Base-by-base conservation (phyloP, 208 protist species). In the Wallacemonas sp. region DNA sequence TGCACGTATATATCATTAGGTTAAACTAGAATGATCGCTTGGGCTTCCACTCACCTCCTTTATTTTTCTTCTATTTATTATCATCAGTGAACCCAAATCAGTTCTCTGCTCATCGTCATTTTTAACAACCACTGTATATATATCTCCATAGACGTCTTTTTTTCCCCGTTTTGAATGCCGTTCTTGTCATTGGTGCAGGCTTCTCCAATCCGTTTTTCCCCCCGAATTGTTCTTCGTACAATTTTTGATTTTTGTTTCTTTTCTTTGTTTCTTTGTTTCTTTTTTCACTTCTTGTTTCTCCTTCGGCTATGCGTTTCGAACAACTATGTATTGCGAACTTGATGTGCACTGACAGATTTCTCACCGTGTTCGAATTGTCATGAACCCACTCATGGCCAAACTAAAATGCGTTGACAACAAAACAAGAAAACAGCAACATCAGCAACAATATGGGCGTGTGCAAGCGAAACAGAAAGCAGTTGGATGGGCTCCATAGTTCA, bases 81-180 rank as follows among this genome's bases (percentile, higher is more conserved):
- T 66, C 36, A 41, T 41, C 36, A 14, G 10, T 7, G 36, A 41
- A 41, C 7, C 36, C 7, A 16, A 7, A 7, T 16, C 36, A 7
- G 36, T 41, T 14, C 14, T 41, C 36, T 14, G 14, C 14, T 14
- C 14, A 14, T 41, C 10, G 7, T 7, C 36, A 41, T 0, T 41
- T 7, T 41, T 14, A 41, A 14, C 36, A 14, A 41, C 36, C 0
- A 16, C 10, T 41, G n/a, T 65, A 52, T 50, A 52, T 46, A 65
- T 49, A 36, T 26, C 20, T 65, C 16, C 33, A 49, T 33, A n/a
- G 20, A 44, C 33, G n/a, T 57, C 3, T 67, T 20, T 63, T 16
- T 75, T 36, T 63, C 33, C 45, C 10, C 38, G 18, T 57, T 5
- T 52, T 67, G n/a, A n/a, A n/a, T n/a, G n/a, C n/a, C n/a, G n/a